Evolutionary conservation across 306 rosid genomes (phyloP), one percentile per base, ranked within the genome.

Genomic region (Inga laurina): DNA sequence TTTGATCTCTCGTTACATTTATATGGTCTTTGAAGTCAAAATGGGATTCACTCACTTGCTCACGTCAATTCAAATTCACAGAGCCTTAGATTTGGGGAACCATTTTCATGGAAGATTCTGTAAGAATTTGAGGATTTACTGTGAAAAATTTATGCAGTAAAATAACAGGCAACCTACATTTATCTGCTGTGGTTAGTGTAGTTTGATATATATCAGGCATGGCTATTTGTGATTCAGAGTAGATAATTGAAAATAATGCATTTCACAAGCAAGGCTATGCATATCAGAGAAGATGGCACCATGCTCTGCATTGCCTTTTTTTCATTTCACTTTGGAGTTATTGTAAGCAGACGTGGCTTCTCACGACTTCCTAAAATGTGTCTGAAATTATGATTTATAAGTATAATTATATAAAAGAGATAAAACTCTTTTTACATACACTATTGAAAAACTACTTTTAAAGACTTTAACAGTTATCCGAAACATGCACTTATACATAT

Each of bases 201-300:
- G 61, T 85, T 52, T 37, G 77, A 14, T 16, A 52, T 72, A 8
- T 32, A 46, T 73, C 56, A 59, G 32, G 15, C 2, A 57, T 77
- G 62, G 21, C 74, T 67, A 27, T 61, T 54, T 87, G n/a, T 54
- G 49, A 21, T 79, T 82, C 48, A 43, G 49, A 76, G 4, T 61
- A 72, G 74, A 79, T 61, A 71, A 79, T 64, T 65, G 27, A 46
- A 81, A 22, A 27, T 68, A 51, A 59, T 76, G 49, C 79, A 62
- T 79, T 72, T 62, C 49, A 39, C 87, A 91, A 97, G 95, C 92
- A 62, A 93, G 95, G 95, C 75, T 96, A 92, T 86, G 95, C 99
- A 1, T 54, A 54, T 24, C 24, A 54, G 97, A 96, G 86, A 96
- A 92, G 82, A 90, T 86, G 80, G 93, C 94, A 84, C 86, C 88